Conservation (phyloP, 306 rosid genomes). For the Acacia melanoxylon region DNA sequence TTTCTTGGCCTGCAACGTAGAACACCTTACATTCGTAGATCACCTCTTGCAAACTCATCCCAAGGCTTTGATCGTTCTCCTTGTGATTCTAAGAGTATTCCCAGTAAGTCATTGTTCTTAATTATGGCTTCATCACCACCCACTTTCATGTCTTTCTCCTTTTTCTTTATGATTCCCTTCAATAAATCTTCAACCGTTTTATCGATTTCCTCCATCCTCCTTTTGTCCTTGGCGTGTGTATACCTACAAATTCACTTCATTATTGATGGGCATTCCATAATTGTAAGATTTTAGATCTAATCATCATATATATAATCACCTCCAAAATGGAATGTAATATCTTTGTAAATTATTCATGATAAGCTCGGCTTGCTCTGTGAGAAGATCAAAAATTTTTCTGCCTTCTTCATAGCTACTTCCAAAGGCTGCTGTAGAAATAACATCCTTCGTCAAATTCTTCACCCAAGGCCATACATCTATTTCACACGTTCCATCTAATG, state of each 20-base stretch:
- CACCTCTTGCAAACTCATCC: constrained; percentile 42
- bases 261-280: neutral
- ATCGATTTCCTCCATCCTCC: constrained; percentile 25
- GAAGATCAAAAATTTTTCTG: constrained; percentile 30
- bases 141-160: constrained; percentile 34
- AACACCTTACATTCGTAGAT: constrained; percentile 50
- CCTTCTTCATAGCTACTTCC: constrained; percentile 33
- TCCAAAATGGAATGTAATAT: constrained; percentile 35
- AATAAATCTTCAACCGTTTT: constrained; percentile 2
- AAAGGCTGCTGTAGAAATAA: neutral
- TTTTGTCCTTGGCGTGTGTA: constrained; percentile 2
- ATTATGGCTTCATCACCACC: constrained; percentile 20
- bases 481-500: constrained; percentile 22
- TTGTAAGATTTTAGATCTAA: neutral
- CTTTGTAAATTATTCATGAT: neutral
- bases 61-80: neutral
- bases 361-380: constrained; percentile 1
- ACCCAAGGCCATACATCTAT: neutral
- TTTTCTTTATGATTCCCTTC: constrained; percentile 21
- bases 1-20: constrained; percentile 55
- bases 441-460: neutral
- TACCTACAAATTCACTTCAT: constrained; percentile 9
- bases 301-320: neutral
- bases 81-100: neutral
- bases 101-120: neutral